Evolutionary conservation across 1,284 basidiomycete genomes (phyloP), one percentile per base, ranked within the genome.

Genomic region (Ustilago shanxiensis): DNA sequence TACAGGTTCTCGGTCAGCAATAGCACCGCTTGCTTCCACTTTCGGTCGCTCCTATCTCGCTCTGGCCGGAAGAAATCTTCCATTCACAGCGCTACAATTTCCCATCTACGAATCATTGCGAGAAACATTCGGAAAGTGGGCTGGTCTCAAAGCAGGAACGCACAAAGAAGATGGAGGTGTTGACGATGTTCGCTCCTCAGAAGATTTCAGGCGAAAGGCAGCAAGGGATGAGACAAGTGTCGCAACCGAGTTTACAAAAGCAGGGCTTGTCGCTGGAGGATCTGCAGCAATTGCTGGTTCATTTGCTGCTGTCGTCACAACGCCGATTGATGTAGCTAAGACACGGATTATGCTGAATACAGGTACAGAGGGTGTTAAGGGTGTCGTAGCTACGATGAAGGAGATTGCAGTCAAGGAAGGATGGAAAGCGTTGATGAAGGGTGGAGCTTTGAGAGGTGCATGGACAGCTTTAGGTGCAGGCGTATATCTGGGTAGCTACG

Each of bases 1-100:
- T n/a, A 20, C 41, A 29, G 10, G 11, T 47, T 4, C 44, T 26
- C 58, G 66, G 14, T 49, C 59, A 5, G 28, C 65, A 2, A 13
- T 61, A 35, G 68, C 68, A 26, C 76, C 67, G 0, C 33, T 78
- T 1, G 57, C 53, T 1, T 72, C 72, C 4, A 74, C 53, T 0
- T 76, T 76, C 26, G 66, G 64, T 0, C 67, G 79, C 7, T 79
- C 80, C 1, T 83, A 82, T 35, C 54, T 79, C 0, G 79, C 82
- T 31, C 66, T 83, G 5, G 80, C 80, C 0, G 80, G 82, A 4
- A 64, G 82, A 1, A 83, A 83, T 37, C 60, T 83, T 13, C 82
- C 82, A n/a, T 82, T 82, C 57, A 83, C 82, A 8, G 80, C 82
- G 10, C 47, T 83, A 22, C 82, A 83, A 39, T 83, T 83, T 28